phyloP scores from a whole-genome alignment of 352 stramenopile species.

The Globisporangium apiculatum region DNA sequence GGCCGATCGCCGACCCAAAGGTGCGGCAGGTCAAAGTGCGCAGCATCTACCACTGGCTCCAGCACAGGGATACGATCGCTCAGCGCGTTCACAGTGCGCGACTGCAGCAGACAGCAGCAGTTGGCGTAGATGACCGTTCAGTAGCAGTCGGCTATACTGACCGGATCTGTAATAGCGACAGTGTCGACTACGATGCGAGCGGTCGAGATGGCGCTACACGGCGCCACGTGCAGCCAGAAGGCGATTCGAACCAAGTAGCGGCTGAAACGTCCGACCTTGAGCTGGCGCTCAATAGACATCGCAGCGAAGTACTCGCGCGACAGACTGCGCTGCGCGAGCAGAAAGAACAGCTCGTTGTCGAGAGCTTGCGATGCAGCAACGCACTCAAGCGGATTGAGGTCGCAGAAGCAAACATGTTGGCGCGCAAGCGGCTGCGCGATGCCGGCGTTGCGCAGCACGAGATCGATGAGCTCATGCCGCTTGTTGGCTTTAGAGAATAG shows the following conservation, averaged over 20 bases:
- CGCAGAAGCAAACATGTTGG: constrained; percentile 17
- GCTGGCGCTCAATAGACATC: neutral
- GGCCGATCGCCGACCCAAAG: constrained; percentile 8
- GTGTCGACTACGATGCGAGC: neutral
- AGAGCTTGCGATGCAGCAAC: constrained; percentile 12
- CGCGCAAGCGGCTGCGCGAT: constrained; percentile 35
- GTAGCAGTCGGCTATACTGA: no score
- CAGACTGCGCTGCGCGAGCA: constrained; percentile 1
- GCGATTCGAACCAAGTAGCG: no score
- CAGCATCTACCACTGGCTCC: constrained; percentile 11
- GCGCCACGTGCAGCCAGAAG: no score
- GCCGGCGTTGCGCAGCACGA: constrained; percentile 15
- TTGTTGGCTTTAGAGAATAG: neutral
- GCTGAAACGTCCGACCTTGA: neutral
- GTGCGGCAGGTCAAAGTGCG: constrained; percentile 5
- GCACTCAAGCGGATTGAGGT: constrained; percentile 15
- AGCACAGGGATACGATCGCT: constrained; percentile 8
- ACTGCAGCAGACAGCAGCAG: neutral
- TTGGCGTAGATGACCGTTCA: neutral
- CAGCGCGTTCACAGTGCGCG: constrained; percentile 1
- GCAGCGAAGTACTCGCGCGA: neutral
- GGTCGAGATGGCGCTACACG: no score
- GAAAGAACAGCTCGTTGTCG: constrained; percentile 7
- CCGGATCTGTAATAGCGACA: neutral
- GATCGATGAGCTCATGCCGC: constrained; percentile 12